Conservation (phyloP, 1,139 yeast species). For the Diutina rugosa region DNA sequence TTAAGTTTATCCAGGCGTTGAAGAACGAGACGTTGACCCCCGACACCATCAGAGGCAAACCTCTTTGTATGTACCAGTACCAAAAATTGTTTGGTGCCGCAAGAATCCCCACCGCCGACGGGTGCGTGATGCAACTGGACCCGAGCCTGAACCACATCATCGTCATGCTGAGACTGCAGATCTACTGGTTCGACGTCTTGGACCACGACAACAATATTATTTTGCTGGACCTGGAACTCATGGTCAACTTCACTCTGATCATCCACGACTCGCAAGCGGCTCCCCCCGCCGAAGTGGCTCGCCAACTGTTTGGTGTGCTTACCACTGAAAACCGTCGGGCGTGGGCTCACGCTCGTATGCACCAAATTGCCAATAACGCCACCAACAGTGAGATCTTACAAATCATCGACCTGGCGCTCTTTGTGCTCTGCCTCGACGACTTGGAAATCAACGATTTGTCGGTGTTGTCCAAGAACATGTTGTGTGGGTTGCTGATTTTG, state of each 20-base stretch:
- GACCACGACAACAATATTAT: slow-evolving; percentile 59
- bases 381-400: slow-evolving; percentile 59
- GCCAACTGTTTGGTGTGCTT: slow-evolving; percentile 76
- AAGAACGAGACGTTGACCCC: slow-evolving; percentile 67
- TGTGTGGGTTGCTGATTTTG: slow-evolving; percentile 72
- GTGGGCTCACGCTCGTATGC: slow-evolving; percentile 66
- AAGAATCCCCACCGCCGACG: slow-evolving; percentile 65
- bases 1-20: slow-evolving; percentile 68
- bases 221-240: slow-evolving; percentile 61
- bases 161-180: slow-evolving; percentile 76
- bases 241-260: slow-evolving; percentile 62
- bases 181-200: slow-evolving; percentile 88
- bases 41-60: slow-evolving; percentile 42
- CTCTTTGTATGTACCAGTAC: slow-evolving; percentile 85
- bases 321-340: slow-evolving; percentile 80
- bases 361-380: slow-evolving; percentile 23
- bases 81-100: slow-evolving; percentile 76
- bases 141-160: slow-evolving; percentile 64
- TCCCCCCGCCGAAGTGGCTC: slow-evolving; percentile 54
- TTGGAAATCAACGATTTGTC: slow-evolving; percentile 53
- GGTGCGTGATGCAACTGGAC: slow-evolving; percentile 81
- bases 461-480: slow-evolving; percentile 67
- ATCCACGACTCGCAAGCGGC: slow-evolving; percentile 57
- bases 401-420: slow-evolving; percentile 69
- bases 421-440: slow-evolving; percentile 74